A percentile compares a stretch with the other conserved stretches of the same genome.
Evolutionary conservation across 805 yeast genomes (phyloP).

Genomic region (Nakazawaea populi): DNA sequence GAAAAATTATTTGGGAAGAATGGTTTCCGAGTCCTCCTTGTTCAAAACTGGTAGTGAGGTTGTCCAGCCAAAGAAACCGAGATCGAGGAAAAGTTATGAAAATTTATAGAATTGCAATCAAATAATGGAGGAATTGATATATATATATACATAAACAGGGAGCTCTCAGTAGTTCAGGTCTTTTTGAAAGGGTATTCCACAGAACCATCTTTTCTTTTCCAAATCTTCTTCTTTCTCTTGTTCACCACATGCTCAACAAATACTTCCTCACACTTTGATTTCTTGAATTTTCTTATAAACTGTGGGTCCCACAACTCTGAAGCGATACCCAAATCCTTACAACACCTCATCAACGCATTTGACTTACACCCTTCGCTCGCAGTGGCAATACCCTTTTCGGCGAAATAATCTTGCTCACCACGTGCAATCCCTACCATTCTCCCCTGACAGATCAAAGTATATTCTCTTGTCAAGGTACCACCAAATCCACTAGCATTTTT

Average conservation of each 20-base stretch:
- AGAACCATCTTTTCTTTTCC: conserved; percentile 82
- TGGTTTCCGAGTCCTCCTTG: not conserved
- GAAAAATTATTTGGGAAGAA: not conserved
- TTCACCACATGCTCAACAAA: conserved; percentile 81
- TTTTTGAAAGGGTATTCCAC: conserved; percentile 82
- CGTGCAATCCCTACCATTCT: conserved; percentile 86
- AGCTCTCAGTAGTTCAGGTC: not conserved
- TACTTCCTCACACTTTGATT: conserved; percentile 65
- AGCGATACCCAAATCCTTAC: conserved; percentile 95
- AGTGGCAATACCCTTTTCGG: conserved; percentile 81
- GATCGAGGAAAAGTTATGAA: conserved; percentile 1
- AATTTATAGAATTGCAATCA: not conserved
- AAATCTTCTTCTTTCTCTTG: conserved; percentile 81
- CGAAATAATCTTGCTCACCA: conserved; percentile 93
- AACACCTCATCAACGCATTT: conserved; percentile 95
- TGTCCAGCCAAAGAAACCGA: not conserved
- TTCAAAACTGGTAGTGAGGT: not conserved
- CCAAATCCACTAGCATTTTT: conserved; percentile 34
- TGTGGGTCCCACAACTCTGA: conserved; percentile 97
- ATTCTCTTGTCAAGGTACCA: conserved; percentile 73
- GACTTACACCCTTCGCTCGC: conserved; percentile 97
- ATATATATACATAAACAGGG: not conserved
- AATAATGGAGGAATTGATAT: too few relatives aligned
- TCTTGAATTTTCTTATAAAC: conserved; percentile 69
- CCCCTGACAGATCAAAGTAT: conserved; percentile 82